Base-by-base conservation (phyloP, 1,284 basidiomycete genomes). In the Rhizopogon parksii region DNA sequence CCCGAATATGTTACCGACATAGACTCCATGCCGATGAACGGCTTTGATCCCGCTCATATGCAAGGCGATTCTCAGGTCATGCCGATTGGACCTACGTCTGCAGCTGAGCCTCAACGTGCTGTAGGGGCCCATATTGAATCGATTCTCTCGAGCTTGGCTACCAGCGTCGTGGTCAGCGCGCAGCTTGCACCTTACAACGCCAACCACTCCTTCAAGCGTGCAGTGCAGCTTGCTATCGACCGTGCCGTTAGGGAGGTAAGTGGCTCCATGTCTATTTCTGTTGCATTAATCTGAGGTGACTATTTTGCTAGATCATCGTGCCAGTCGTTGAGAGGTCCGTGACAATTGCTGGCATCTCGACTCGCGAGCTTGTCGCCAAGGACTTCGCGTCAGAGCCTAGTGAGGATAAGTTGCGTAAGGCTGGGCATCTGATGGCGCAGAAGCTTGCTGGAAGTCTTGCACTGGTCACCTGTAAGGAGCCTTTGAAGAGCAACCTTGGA, bases 261-360 rank as follows among this genome's bases (percentile, higher is more conserved):
- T 64, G 35, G 39, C 9, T 27, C 8, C 39, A 21, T 27, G 40
- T 38, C 38, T 17, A 21, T 30, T 25, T 12, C 36, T 56, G 4
- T 52, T 36, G 9, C 49, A 27, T 21, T 4, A 3, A 4, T n/a
- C 17, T 45, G 17, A 34, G 7, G 30, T n/a, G 0, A 53, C 30
- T 19, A 8, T 21, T 45, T 40, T 40, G 48, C 2, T 59, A 90
- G 83, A 98, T 99, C 59, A 95, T 99, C 59, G 76, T 95, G 14
- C 96, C 96, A 3, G 95, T 99, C 45, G 95, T 99, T 15, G 96
- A 99, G 67, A 83, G 96, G 53, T 97, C 94, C n/a, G 96, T 98
- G 39, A 99, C 96, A 2, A 99, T 99, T 59, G 96, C 96, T 6
- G 92, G 94, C 30, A 97, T 99, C 59, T 99, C 96, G 17, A 96